phyloP scores from a whole-genome alignment of 2,329 filamentous ascomycete species.

The Pseudocercospora fijiensis region DNA sequence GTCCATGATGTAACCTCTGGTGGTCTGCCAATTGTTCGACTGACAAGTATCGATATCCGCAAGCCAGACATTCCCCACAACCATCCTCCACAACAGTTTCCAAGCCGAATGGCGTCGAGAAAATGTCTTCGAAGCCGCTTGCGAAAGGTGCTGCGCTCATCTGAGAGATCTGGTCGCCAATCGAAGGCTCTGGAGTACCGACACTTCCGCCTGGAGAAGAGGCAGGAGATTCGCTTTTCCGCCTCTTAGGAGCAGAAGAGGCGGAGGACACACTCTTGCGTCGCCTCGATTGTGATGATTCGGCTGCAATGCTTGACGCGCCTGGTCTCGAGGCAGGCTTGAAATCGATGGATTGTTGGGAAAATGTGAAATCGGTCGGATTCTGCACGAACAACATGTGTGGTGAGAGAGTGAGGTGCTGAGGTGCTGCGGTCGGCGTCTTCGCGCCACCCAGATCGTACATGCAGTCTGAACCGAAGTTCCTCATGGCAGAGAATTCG shows the following conservation, averaged over 20 bases:
- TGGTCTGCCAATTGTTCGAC: constrained; percentile 28
- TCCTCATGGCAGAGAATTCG: background rate
- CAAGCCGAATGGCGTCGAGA: constrained; percentile 2
- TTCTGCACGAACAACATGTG: constrained; percentile 10
- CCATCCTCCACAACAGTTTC: background rate
- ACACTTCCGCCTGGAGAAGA: constrained; percentile 5
- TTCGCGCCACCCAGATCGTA: background rate
- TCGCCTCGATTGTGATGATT: constrained; percentile 8
- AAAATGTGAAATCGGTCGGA: background rate
- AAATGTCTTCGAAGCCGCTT: constrained; percentile 15
- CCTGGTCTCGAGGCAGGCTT: constrained; percentile 10
- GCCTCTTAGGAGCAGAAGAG: constrained; percentile 9
- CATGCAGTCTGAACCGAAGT: background rate
- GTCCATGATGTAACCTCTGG: constrained; percentile 25
- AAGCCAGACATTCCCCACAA: constrained; percentile 25
- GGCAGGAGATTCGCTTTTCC: constrained; percentile 14
- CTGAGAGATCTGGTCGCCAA: constrained; percentile 15
- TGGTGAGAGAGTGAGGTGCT: constrained; percentile 15
- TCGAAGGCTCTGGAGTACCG: constrained; percentile 18
- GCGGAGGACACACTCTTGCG: constrained; percentile 15
- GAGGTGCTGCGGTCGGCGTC: background rate
- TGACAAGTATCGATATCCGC: constrained; percentile 28
- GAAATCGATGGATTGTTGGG: background rate
- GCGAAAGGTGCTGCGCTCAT: constrained; percentile 22
- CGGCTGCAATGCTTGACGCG: background rate